Evolutionary conservation across 2,329 filamentous ascomycete species (phyloP), one percentile per base, ranked within the genome.

Genomic region (Fusarium oxysporum): DNA sequence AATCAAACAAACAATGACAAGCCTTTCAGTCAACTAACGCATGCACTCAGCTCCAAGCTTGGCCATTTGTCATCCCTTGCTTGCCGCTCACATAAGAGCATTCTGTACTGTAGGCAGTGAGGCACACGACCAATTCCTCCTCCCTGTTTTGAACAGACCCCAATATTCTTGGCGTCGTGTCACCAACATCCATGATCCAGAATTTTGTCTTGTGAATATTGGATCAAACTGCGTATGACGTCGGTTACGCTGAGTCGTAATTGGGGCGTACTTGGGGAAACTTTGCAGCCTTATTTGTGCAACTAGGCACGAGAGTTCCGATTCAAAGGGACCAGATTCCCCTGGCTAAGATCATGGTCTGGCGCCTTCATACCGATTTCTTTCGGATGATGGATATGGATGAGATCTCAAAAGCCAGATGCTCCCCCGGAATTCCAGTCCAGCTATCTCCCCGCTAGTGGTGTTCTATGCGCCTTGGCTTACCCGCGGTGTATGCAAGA

Each of bases 211-310:
- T 58, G 51, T 43, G 40, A 58, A 58, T 70, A 58, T 70, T 59
- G 65, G 19, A 23, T 43, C 51, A 28, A 28, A 32, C 43, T 38
- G 14, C 51, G 51, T 59, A 70, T 45, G 32, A 65, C 65, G 16
- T 70, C 66, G 66, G 66, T 59, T 69, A 59, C 53, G 45, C 66
- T 59, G 65, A 40, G 45, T 55, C 41, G 65, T 40, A 50, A 59
- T 54, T 69, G 65, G 51, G 58, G 35, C 37, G 51, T 38, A n/a
- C 48, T 35, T 40, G 37, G 37, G 55, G 21, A 40, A 38, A 40
- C 33, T 28, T 69, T 51, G n/a, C 35, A 70, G 66, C 65, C 66
- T 69, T 69, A 44, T 43, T n/a, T 53, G 66, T 70, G 48, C 45
- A 70, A 59, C 66, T 25, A 25, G 35, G 25, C 41, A 57, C 28